These are phyloP conservation scores for Apiotrichum sp. DNA, from an alignment of 1,284 basidiomycete species.

Conservation along the genomic window DNA sequence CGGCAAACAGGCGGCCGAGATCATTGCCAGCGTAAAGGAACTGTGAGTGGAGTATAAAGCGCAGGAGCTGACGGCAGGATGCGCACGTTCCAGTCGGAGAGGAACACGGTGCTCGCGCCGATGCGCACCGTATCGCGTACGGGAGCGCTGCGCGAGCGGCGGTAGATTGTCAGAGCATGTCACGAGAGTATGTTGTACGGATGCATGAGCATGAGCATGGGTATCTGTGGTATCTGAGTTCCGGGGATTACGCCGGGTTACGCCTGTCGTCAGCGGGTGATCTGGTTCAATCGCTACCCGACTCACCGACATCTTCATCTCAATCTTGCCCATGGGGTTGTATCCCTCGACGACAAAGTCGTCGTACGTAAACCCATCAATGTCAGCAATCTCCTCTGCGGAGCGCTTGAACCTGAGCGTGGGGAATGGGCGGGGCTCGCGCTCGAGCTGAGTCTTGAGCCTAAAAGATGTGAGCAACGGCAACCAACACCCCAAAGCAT, in stretches of 20 bases:
- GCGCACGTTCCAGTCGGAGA: constrained; percentile 1
- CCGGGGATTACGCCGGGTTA: not conserved
- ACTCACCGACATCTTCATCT: constrained; percentile 95
- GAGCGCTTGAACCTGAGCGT: constrained; percentile 66
- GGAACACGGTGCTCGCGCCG: constrained; percentile 10
- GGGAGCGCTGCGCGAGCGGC: too few relatives aligned
- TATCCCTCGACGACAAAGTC: constrained; percentile 87
- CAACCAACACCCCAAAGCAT: not conserved
- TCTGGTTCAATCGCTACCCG: too few relatives aligned
- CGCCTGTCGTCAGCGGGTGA: not conserved
- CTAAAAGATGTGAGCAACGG: not conserved
- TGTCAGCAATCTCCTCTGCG: constrained; percentile 53
- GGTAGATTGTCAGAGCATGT: too few relatives aligned
- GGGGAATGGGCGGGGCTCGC: constrained; percentile 77
- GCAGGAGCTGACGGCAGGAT: not conserved
- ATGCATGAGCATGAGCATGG: too few relatives aligned
- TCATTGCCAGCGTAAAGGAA: constrained; percentile 34
- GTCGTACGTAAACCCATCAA: constrained; percentile 74
- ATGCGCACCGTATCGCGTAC: constrained; percentile 15
- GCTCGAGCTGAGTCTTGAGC: constrained; percentile 69
- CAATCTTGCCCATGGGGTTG: constrained; percentile 73
- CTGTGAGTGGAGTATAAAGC: constrained; percentile 23
- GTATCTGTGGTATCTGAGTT: too few relatives aligned
- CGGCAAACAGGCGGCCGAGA: constrained; percentile 59
- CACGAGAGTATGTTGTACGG: too few relatives aligned